phyloP scores from a whole-genome alignment of 495 filamentous ascomycete genomes.

The Aspergillus wentii region DNA sequence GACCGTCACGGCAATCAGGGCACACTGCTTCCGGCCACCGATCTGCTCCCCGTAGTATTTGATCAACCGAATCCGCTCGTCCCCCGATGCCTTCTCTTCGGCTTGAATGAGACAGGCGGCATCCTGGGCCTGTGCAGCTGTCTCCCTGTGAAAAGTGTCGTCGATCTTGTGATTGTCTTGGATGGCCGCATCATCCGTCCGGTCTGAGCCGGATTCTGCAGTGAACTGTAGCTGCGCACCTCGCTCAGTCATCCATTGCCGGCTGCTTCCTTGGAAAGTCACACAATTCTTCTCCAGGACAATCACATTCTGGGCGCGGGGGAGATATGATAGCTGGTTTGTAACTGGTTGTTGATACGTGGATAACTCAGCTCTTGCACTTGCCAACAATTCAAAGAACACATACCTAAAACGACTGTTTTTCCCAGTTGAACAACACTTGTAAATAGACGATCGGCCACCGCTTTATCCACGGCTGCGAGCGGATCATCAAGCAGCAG shows the following conservation, averaged over 20 bases:
- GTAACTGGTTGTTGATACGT: background rate
- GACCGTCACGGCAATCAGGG: background rate
- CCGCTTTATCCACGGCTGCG: too few relatives aligned
- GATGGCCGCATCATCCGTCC: background rate
- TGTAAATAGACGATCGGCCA: background rate
- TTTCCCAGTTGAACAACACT: background rate
- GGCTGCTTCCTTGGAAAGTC: background rate
- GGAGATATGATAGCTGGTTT: background rate
- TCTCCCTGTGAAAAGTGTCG: background rate
- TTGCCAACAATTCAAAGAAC: background rate
- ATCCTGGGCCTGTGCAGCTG: background rate
- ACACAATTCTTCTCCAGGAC: background rate
- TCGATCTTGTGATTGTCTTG: background rate
- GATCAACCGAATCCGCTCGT: background rate
- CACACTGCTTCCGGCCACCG: background rate
- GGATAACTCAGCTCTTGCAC: background rate
- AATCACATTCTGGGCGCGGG: background rate
- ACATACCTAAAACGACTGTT: background rate
- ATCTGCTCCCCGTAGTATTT: background rate
- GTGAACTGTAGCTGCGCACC: background rate
- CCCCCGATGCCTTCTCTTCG: background rate
- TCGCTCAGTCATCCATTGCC: background rate
- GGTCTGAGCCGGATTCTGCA: background rate
- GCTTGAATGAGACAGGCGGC: background rate
- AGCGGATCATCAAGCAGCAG: slow-evolving; percentile 84